Base-by-base conservation (phyloP, 805 yeast species). In the Dipodascopsis tothii region DNA sequence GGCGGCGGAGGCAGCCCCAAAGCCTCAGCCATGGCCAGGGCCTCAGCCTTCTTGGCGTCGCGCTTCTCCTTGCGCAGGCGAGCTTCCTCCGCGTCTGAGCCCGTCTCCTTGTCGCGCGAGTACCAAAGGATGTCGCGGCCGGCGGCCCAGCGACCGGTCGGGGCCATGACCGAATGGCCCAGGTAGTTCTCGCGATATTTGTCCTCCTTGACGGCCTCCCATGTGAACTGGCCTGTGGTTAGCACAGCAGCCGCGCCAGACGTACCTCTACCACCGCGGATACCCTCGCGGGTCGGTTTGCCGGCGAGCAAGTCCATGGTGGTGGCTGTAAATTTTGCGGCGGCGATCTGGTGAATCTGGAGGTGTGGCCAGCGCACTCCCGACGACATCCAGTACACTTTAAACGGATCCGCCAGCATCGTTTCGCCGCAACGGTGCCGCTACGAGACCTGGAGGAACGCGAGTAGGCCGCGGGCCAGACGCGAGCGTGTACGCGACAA, bases 81-180 rank as follows among this genome's bases (percentile, higher is more conserved):
- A 14, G 25, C 7, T 19, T 35, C 28, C 4, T 19, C 33, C n/a
- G 21, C 37, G 14, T 38, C 41, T 17, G 36, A 25, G 17, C 19
- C 37, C 11, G 19, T 28, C 2, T 22, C 21, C 25, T 41, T 41
- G 14, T 50, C 59, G 28, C 51, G 47, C n/a, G 57, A 32, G 35
- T 58, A 57, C 61, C 61, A 57, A 14, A 48, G 37, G 18, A 41
- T 38, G 39, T 57, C 61, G 17, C 41, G 39, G 11, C 50, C 44
- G 17, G 44, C 36, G 16, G 47, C 53, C 51, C 59, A 46, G 6
- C 60, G 44, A 11, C 56, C 56, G 2, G 43, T 28, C 2, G 60
- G 61, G 4, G 61, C 61, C 60, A 58, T 58, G 18, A 58, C 39
- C 18, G 58, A 53, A 40, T 53, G 51, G 4, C 61, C 61, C 18